Evolutionary conservation across 208 protist genomes (phyloP), one percentile per base, ranked within the genome.

Genomic region (Borovskyia barvae): DNA sequence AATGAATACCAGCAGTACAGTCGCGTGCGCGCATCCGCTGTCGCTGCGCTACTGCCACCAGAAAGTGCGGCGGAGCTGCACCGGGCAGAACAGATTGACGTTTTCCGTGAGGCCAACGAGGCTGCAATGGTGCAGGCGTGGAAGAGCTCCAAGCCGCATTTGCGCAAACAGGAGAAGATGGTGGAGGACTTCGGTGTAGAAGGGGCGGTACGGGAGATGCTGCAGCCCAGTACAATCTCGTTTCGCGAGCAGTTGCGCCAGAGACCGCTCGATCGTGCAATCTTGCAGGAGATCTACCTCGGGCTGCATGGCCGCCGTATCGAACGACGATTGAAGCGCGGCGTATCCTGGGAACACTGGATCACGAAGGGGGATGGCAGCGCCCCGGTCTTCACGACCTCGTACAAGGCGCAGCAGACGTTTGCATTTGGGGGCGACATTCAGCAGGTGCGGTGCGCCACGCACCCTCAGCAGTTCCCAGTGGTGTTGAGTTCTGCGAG

Each of bases 301-400:
- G 85, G 82, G 26, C 67, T 94, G 15, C 90, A 96, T 66, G 90
- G 90, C 11, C 66, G 61, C 14, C 83, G 90, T 32, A 85, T 90
- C 25, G 86, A 96, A 72, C 79, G 90, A 4, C 77, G 78, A 56
- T 72, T 96, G 25, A 89, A 90, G 57, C 79, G 78, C 24, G 90
- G 87, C 29, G 79, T 96, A 4, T 75, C 79, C 42, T 94, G 83
- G 85, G 90, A 96, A 73, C 84, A 92, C 66, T 96, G 90, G 87
- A 94, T 96, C 61, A 82, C 90, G 22, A 92, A 92, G 52, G 90
- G 90, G 12, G 87, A 96, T 47, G 90, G 87, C 70, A 96, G 85
- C 8, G 84, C 87, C 11, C 90, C 90, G 17, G 77, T 96, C 24
- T 94, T 85, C 39, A 90, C 50, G 17, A 82, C 87, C 35, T 94